Percentiles rank a stretch among this genome's conserved stretches.
Evolutionary conservation across 805 yeast genomes (phyloP).

Genomic region (Diddensiella caesifluorescens): DNA sequence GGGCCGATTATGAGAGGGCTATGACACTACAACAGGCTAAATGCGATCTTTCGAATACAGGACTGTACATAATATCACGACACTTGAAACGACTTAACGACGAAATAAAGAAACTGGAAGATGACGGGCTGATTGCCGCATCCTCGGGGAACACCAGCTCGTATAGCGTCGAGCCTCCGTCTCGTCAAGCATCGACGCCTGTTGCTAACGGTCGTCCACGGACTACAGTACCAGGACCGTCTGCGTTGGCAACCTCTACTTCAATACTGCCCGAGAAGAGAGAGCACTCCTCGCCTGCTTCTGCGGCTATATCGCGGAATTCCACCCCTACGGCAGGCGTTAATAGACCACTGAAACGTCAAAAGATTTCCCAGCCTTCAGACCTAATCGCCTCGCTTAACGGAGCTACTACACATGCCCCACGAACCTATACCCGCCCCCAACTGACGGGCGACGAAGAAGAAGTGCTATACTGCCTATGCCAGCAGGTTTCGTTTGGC

Average conservation of each 20-base stretch:
- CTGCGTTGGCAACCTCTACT: neutral
- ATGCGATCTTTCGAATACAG: slow-evolving; percentile 73
- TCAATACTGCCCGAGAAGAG: neutral
- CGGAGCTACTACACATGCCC: slow-evolving; percentile 12
- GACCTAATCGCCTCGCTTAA: neutral
- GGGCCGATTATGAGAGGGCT: slow-evolving; percentile 59
- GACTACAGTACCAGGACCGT: neutral
- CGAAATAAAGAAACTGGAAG: slow-evolving; percentile 69
- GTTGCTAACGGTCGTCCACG: slow-evolving; percentile 6
- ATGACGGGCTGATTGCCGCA: slow-evolving; percentile 63
- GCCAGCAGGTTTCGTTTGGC: slow-evolving; percentile 92
- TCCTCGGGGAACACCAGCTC: slow-evolving; percentile 7
- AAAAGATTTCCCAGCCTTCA: slow-evolving; percentile 9
- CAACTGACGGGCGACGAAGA: slow-evolving; percentile 44
- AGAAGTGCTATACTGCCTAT: slow-evolving; percentile 70
- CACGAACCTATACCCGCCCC: slow-evolving; percentile 8
- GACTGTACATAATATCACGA: slow-evolving; percentile 68
- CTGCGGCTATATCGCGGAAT: slow-evolving; percentile 12
- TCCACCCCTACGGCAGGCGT: slow-evolving; percentile 12
- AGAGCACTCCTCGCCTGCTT: neutral
- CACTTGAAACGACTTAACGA: slow-evolving; percentile 69
- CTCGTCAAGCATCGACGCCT: slow-evolving; percentile 11
- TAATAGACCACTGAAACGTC: slow-evolving; percentile 20
- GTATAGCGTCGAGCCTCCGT: slow-evolving; percentile 7
- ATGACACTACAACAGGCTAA: slow-evolving; percentile 69